Percentiles rank a stretch among this genome's conserved stretches.
phyloP scores from a whole-genome alignment of 1,139 yeast species.

The Zygosaccharomyces sapae region DNA sequence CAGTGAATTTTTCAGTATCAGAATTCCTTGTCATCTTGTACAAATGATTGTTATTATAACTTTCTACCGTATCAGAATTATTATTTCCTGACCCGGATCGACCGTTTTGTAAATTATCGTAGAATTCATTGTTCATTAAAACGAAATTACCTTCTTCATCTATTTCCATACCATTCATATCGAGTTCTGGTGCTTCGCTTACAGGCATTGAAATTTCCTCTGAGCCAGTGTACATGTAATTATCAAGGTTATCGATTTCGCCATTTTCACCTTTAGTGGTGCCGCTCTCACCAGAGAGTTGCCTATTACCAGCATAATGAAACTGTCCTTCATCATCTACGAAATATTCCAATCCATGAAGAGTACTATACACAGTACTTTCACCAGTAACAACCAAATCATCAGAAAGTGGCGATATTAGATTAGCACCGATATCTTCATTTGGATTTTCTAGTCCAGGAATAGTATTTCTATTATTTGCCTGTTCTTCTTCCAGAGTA shows the following conservation, averaged over 20 bases:
- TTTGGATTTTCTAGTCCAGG: background rate
- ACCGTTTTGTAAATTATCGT: constrained; percentile 9
- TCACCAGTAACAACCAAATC: constrained; percentile 22
- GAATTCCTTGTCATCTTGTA: constrained; percentile 17
- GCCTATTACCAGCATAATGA: constrained; percentile 22
- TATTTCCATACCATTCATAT: constrained; percentile 17
- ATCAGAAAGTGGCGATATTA: constrained; percentile 7
- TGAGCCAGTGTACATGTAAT: constrained; percentile 12
- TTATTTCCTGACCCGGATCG: constrained; percentile 10
- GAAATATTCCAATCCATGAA: constrained; percentile 24
- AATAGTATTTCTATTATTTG: background rate
- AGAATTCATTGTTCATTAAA: constrained; percentile 14
- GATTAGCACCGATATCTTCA: background rate
- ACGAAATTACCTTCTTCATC: constrained; percentile 26
- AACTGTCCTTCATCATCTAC: constrained; percentile 27
- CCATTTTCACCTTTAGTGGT: constrained; percentile 10
- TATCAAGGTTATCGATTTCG: constrained; percentile 10
- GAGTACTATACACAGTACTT: constrained; percentile 20
- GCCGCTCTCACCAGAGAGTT: constrained; percentile 12
- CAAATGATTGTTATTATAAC: constrained; percentile 22
- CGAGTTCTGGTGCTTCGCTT: constrained; percentile 7
- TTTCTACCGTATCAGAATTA: constrained; percentile 21
- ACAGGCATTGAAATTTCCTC: constrained; percentile 10
- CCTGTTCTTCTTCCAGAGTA: background rate
- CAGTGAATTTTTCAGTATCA: background rate